Conservation (phyloP, 2,329 filamentous ascomycete genomes). For the Huntiella abstrusa region DNA sequence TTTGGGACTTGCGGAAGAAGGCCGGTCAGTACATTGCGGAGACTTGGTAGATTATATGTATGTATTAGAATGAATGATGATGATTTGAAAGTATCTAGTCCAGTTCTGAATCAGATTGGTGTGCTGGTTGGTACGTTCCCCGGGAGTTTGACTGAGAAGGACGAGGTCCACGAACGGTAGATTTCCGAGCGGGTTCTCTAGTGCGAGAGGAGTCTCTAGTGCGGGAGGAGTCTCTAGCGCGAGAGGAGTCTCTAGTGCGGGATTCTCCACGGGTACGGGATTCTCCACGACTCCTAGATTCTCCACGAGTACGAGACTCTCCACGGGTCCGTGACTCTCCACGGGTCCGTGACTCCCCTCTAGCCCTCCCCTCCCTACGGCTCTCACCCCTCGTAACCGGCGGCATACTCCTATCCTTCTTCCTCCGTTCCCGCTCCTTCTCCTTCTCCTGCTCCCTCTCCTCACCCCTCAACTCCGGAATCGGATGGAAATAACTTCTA, state of each 20-base stretch:
- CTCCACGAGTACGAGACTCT: slow-evolving; percentile 1
- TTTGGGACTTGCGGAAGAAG: slow-evolving; percentile 83
- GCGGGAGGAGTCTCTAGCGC: background rate
- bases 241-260: background rate
- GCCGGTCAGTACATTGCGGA: slow-evolving; percentile 90
- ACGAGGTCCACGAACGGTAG: too few relatives aligned
- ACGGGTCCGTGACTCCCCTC: background rate
- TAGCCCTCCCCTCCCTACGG: slow-evolving; percentile 12
- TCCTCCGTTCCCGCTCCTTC: too few relatives aligned
- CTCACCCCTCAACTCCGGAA: slow-evolving; percentile 27
- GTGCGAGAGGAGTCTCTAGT: background rate
- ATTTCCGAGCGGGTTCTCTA: too few relatives aligned
- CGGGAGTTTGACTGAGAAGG: too few relatives aligned
- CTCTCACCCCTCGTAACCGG: slow-evolving; percentile 12
- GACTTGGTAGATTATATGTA: slow-evolving; percentile 32
- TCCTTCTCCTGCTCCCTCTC: too few relatives aligned
- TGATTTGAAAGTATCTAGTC: too few relatives aligned
- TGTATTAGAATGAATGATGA: background rate
- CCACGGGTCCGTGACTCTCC: slow-evolving; percentile 3
- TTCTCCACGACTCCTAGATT: background rate
- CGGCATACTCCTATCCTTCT: slow-evolving; percentile 14
- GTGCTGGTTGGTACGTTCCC: too few relatives aligned
- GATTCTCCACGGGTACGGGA: slow-evolving; percentile 2
- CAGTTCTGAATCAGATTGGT: too few relatives aligned
- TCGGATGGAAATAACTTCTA: slow-evolving; percentile 37